Conservation (phyloP, 1,284 basidiomycete species). For the Pascua guehoae region DNA sequence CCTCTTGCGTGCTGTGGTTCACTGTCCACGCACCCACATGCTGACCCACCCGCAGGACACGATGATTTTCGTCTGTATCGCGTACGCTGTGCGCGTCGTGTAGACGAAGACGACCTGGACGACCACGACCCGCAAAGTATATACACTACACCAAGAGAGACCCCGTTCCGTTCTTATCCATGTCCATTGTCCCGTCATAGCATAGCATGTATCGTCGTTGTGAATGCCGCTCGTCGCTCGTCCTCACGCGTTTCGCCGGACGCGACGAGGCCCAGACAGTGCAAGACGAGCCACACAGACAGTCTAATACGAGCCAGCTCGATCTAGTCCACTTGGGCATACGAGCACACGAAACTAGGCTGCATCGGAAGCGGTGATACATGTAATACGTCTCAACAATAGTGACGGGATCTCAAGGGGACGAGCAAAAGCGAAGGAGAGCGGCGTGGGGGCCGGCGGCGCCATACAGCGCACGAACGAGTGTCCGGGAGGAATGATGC, state of each 20-base stretch:
- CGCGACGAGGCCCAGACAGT: neutral
- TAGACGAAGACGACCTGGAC: neutral
- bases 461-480: neutral
- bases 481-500: slow-evolving; percentile 1
- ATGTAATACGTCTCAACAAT: slow-evolving; percentile 5
- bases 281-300: too few relatives aligned
- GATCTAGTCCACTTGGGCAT: too few relatives aligned
- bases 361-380: slow-evolving; percentile 13
- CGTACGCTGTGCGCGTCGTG: slow-evolving; percentile 38
- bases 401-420: slow-evolving; percentile 3
- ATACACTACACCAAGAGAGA: too few relatives aligned
- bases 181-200: neutral
- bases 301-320: too few relatives aligned
- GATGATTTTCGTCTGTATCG: slow-evolving; percentile 42
- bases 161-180: neutral
- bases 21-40: too few relatives aligned
- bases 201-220: neutral
- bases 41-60: slow-evolving; percentile 28
- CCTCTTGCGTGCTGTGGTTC: too few relatives aligned
- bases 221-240: neutral
- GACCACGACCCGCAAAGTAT: too few relatives aligned
- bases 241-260: neutral
- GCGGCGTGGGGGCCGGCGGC: neutral
- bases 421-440: slow-evolving; percentile 16
- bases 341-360: slow-evolving; percentile 1